Base-by-base conservation (phyloP, 1,139 yeast genomes). In the Wickerhamomyces sp. region DNA sequence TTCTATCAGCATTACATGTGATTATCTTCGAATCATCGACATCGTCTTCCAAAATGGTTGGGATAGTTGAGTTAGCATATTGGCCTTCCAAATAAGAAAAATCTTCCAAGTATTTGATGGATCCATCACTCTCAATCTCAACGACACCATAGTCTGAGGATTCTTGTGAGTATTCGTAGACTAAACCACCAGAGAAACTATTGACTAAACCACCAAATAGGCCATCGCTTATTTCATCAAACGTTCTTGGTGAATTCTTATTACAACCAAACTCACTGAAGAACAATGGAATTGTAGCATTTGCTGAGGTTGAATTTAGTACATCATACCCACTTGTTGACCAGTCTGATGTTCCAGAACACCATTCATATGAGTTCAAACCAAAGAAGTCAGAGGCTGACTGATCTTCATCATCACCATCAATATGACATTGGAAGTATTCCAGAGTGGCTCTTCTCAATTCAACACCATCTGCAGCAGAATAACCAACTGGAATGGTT, bases 281-380 rank as follows among this genome's bases (percentile, higher is more conserved):
- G 61, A 91, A 81, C 31, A 90, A 68, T 13, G 97, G 97, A 47
- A 88, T 81, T 13, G 88, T 72, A 53, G 88, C 73, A 64, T 84
- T 76, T 37, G 68, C 58, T 64, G 83, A 81, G 48, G 82, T 79
- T 7, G 74, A 63, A 55, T 84, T 84, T 58, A 82, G 71, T 41
- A 63, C 69, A 46, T 71, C 75, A 65, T 86, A 90, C 31, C 96
- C 96, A 18, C 95, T 84, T 4, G 80, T 62, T 42, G 68, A 56
- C 76, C 84, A 87, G 45, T 77, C 72, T 36, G 79, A 76, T 18
- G 76, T 63, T 42, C 91, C 85, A 14, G 90, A 85, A 67, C 97
- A 90, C 97, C 97, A 84, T 64, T 85, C 89, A 66, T 90, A 90
- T 57, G 93, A 85, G 72, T 91, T 90, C 59, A 91, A 78, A 45